phyloP scores from a whole-genome alignment of 2,329 filamentous ascomycete species.

The Colletotrichum siamense region DNA sequence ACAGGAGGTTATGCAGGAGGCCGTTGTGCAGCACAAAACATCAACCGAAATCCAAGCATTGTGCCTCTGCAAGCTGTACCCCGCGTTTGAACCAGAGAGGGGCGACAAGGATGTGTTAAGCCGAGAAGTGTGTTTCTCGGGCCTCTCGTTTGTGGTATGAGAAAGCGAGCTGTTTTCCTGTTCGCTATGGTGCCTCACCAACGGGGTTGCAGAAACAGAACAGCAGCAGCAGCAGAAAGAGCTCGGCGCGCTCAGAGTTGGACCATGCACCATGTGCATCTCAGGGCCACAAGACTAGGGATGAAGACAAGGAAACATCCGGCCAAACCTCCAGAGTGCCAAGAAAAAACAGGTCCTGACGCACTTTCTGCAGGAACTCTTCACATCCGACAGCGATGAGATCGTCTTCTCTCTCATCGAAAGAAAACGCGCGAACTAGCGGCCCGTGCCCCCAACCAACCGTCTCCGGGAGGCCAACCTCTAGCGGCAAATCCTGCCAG shows the following conservation, averaged over 20 bases:
- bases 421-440: background rate
- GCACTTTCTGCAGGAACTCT: background rate
- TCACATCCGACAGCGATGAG: background rate
- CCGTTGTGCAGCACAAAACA: background rate
- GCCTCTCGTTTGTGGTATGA: background rate
- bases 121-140: background rate
- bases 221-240: background rate
- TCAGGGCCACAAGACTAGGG: background rate
- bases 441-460: background rate
- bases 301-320: background rate
- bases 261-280: background rate
- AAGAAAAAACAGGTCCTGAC: background rate
- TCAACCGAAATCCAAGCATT: background rate
- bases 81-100: conserved; percentile 3
- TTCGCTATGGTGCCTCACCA: background rate
- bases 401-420: background rate
- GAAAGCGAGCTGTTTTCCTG: background rate
- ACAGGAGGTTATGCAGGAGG: background rate
- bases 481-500: background rate
- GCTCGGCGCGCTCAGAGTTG: background rate
- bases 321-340: background rate
- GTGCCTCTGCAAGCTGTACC: background rate
- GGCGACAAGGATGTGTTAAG: background rate
- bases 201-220: background rate
- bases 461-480: background rate